A percentile compares a stretch with the other conserved stretches of the same genome.
Conservation (phyloP, 1,139 yeast species). For the Candida sp. region DNA sequence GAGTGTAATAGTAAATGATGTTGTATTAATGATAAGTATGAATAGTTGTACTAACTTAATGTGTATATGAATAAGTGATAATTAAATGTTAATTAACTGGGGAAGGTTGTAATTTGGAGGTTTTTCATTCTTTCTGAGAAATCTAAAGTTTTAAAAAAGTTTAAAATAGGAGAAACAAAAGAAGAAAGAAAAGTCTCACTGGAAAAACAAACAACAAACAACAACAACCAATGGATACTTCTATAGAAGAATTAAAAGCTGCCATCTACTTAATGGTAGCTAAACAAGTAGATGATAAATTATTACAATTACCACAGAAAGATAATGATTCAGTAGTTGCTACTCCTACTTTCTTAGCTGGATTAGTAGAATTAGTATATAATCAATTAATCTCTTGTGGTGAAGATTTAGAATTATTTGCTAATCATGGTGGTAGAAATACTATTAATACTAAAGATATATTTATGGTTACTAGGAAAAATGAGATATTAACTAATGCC, state of each 20-base stretch:
- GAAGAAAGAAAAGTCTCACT: background rate
- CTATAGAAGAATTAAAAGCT: slow-evolving; percentile 42
- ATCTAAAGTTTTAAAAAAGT: no score
- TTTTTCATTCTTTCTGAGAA: no score
- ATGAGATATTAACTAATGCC: slow-evolving; percentile 40
- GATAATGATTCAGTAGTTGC: slow-evolving; percentile 21
- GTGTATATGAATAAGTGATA: no score
- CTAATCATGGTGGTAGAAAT: slow-evolving; percentile 57
- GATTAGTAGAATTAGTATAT: slow-evolving; percentile 61
- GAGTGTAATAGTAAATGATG: no score
- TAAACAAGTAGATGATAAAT: slow-evolving; percentile 46
- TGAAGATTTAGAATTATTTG: slow-evolving; percentile 63
- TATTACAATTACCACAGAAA: slow-evolving; percentile 5
- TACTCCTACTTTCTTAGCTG: slow-evolving; percentile 57
- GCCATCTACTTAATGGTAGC: slow-evolving; percentile 58
- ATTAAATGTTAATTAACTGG: no score
- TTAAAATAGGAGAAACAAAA: background rate
- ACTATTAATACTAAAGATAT: slow-evolving; percentile 51
- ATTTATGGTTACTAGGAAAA: slow-evolving; percentile 53
- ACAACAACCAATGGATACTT: slow-evolving; percentile 5
- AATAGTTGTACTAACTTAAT: no score
- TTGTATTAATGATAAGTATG: no score
- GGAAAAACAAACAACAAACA: background rate
- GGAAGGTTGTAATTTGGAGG: no score
- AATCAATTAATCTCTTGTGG: slow-evolving; percentile 53